phyloP scores from a whole-genome alignment of 805 yeast genomes.

The Lachancea nothofagi region DNA sequence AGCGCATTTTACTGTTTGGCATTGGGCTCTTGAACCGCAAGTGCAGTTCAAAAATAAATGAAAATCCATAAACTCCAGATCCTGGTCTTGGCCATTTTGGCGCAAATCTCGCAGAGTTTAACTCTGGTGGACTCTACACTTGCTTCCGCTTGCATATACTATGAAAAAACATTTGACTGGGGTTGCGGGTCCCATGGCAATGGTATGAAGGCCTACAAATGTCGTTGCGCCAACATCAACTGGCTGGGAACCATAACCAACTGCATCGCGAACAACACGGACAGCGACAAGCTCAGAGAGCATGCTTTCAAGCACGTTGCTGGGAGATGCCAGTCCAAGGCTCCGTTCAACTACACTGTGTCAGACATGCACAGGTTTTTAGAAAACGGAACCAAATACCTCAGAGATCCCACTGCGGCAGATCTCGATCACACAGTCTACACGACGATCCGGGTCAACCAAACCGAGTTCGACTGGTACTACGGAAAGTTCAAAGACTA shows the following conservation, averaged over 20 bases:
- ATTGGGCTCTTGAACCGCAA: no score
- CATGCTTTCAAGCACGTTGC: constrained; percentile 39
- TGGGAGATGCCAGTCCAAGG: constrained; percentile 34
- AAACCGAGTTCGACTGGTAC: constrained; percentile 32
- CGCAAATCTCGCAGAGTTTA: constrained; percentile 10
- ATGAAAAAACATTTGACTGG: constrained; percentile 38
- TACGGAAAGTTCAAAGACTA: constrained; percentile 35
- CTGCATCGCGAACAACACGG: constrained; percentile 36
- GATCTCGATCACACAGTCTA: constrained; percentile 24
- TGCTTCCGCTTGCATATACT: constrained; percentile 40
- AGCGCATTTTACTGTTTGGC: no score
- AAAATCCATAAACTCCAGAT: neutral
- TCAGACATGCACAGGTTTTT: constrained; percentile 33
- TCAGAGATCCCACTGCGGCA: constrained; percentile 27
- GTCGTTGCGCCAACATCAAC: constrained; percentile 39
- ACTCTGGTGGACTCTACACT: constrained; percentile 34
- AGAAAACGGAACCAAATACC: constrained; percentile 33
- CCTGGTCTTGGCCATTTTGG: constrained; percentile 4
- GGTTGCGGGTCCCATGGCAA: constrained; percentile 37
- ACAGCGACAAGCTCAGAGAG: constrained; percentile 26
- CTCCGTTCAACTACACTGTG: constrained; percentile 31
- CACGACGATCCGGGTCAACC: constrained; percentile 34
- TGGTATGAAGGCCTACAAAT: constrained; percentile 32
- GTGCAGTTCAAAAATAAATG: no score
- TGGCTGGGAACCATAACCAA: constrained; percentile 43